Evolutionary conservation across 495 filamentous ascomycete species (phyloP), one percentile per base, ranked within the genome.

Genomic region (Parmelia sp.): DNA sequence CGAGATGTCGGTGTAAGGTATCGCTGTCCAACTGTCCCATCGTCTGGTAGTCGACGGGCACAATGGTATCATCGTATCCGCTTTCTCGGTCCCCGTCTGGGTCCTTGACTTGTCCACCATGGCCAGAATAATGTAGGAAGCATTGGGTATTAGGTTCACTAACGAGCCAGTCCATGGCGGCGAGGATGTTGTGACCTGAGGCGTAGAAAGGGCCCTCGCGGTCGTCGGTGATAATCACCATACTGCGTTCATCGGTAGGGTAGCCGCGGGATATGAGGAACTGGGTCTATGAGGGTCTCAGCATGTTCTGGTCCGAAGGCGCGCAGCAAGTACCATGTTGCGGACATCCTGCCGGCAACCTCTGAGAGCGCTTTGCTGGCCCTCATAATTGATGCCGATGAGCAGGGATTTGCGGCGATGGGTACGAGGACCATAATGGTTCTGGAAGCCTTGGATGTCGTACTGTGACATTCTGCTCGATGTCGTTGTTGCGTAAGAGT

Each of bases 301-400:
- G 39, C 42, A 8, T 40, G n/a, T 11, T 6, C 2, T 31, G 21
- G 37, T 1, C 0, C 11, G n/a, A 9, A 1, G 47, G 25, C 78
- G 73, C 45, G 82, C 71, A 69, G 76, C 80, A 37, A 78, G 67
- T 31, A 74, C 74, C 44, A 84, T 72, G 68, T 84, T 84, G 45
- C 78, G 68, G 29, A 80, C 76, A 66, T 86, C 83, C 62, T 83
- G 80, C 69, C 84, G 79, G 69, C 83, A 86, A 27, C 83, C 83
- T 33, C 77, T 73, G 31, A 86, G 74, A 58, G 76, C 71, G 57
- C 84, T 76, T 0, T 75, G 64, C 31, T 74, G 74, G 66, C 83
- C 83, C n/a, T 72, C 74, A 69, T 86, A 86, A 73, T 85, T 86
- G 71, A 86, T 85, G 45, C 83, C 83, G 57, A 86, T 85, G 23